phyloP scores from a whole-genome alignment of 768 basidiomycete genomes.

The Mycena epipterygia region DNA sequence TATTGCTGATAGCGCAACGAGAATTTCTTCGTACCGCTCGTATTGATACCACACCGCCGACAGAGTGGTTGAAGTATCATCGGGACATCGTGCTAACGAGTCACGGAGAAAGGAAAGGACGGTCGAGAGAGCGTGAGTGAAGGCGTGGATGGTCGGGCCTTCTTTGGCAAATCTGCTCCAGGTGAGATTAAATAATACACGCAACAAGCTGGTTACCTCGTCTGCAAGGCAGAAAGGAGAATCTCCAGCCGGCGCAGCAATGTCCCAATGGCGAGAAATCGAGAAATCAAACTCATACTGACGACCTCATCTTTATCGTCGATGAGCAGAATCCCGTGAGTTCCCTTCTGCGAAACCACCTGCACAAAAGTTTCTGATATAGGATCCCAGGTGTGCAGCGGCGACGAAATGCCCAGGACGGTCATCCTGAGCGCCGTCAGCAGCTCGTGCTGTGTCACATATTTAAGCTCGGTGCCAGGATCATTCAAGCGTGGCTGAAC shows the following conservation, averaged over 20 bases:
- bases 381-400: conserved; percentile 74
- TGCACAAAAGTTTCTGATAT: conserved; percentile 69
- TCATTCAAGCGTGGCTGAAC: conserved; percentile 61
- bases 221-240: conserved; percentile 60
- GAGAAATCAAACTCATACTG: conserved; percentile 67
- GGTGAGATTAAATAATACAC: conserved; percentile 19
- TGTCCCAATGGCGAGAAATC: conserved; percentile 79
- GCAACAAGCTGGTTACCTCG: conserved; percentile 55
- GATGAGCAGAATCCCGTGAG: conserved; percentile 57
- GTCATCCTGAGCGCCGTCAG: conserved; percentile 67
- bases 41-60: conserved; percentile 66
- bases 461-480: conserved; percentile 52
- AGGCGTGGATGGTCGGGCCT: conserved; percentile 73
- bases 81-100: conserved; percentile 54
- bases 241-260: conserved; percentile 76
- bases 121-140: conserved; percentile 74
- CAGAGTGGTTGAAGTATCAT: conserved; percentile 44
- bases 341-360: conserved; percentile 49
- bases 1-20: conserved; percentile 67
- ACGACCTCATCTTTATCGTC: conserved; percentile 71
- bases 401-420: conserved; percentile 77
- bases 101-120: conserved; percentile 66
- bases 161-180: conserved; percentile 57
- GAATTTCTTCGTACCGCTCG: conserved; percentile 60
- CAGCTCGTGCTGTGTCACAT: conserved; percentile 63